Conservation (phyloP, 331 rosid genomes). For the Quercus tomentella region DNA sequence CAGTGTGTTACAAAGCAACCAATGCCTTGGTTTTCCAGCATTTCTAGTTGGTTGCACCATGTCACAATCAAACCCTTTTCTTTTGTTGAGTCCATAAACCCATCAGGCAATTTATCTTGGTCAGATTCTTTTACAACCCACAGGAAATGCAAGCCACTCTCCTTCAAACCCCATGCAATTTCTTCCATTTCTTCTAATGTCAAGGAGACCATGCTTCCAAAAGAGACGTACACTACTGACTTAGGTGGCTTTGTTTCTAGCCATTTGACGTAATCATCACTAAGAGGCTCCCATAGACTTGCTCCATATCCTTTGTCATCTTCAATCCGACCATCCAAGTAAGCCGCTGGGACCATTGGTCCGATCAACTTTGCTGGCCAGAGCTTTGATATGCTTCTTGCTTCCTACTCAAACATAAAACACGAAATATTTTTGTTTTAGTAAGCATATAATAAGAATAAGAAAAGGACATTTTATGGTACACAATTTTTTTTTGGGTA, state of each 20-base stretch:
- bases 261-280: constrained; percentile 50
- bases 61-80: constrained; percentile 48
- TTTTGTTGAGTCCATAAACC: constrained; percentile 19
- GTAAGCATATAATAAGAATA: too few species aligned
- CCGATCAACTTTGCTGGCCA: constrained; percentile 62
- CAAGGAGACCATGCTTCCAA: constrained; percentile 67
- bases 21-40: constrained; percentile 42
- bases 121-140: constrained; percentile 73
- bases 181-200: constrained; percentile 41
- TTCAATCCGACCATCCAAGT: constrained; percentile 58
- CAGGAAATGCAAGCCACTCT: constrained; percentile 39
- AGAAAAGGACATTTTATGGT: too few species aligned
- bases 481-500: too few species aligned
- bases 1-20: constrained; percentile 71
- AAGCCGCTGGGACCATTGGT: constrained; percentile 69
- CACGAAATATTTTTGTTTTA: not conserved
- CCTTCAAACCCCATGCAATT: constrained; percentile 47
- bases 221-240: constrained; percentile 60
- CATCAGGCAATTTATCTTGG: constrained; percentile 31
- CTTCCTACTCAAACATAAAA: constrained; percentile 21
- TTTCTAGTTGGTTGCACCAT: constrained; percentile 70
- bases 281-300: constrained; percentile 43
- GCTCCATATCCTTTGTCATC: constrained; percentile 66
- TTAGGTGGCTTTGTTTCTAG: constrained; percentile 30
- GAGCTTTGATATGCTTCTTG: constrained; percentile 17